Percentiles rank a stretch among this genome's conserved stretches.
phyloP scores from a whole-genome alignment of 1,284 basidiomycete species.

The Cutaneotrichosporon dermatis region DNA sequence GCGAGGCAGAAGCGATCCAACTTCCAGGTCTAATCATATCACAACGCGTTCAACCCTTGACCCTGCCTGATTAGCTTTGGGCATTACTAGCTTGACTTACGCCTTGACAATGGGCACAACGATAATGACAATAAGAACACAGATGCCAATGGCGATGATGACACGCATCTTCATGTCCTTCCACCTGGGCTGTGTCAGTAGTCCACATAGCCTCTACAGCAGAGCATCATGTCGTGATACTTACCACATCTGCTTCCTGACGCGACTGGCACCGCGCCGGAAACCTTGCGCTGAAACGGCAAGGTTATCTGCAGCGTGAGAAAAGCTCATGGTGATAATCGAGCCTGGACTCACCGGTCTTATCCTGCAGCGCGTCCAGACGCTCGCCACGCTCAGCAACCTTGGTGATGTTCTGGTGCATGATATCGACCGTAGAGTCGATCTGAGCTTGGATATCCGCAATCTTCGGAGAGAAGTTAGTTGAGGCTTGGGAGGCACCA shows the following conservation, averaged over 20 bases:
- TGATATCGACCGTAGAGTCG: slow-evolving; percentile 90
- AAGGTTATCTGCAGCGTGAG: slow-evolving; percentile 67
- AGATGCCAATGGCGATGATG: slow-evolving; percentile 79
- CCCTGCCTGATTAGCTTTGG: background rate
- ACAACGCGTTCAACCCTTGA: slow-evolving; percentile 11
- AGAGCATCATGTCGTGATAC: slow-evolving; percentile 48
- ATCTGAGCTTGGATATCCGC: slow-evolving; percentile 90
- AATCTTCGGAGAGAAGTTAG: slow-evolving; percentile 54
- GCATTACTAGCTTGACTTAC: slow-evolving; percentile 26
- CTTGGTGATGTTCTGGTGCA: slow-evolving; percentile 89
- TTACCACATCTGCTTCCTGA: slow-evolving; percentile 80
- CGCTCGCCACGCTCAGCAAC: slow-evolving; percentile 93
- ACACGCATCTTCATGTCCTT: slow-evolving; percentile 95
- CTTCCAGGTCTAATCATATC: slow-evolving; percentile 2
- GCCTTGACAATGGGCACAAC: slow-evolving; percentile 86
- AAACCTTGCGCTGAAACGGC: slow-evolving; percentile 99
- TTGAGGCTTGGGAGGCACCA: too few species aligned
- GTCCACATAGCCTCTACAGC: background rate
- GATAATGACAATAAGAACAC: slow-evolving; percentile 85
- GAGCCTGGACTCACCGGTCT: slow-evolving; percentile 72
- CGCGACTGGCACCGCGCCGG: slow-evolving; percentile 91
- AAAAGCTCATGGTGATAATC: background rate
- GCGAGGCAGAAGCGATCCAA: background rate
- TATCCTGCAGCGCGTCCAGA: slow-evolving; percentile 91
- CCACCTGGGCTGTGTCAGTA: slow-evolving; percentile 61